Base-by-base conservation (phyloP, 208 protist genomes). In the Trypanosoma avium region DNA sequence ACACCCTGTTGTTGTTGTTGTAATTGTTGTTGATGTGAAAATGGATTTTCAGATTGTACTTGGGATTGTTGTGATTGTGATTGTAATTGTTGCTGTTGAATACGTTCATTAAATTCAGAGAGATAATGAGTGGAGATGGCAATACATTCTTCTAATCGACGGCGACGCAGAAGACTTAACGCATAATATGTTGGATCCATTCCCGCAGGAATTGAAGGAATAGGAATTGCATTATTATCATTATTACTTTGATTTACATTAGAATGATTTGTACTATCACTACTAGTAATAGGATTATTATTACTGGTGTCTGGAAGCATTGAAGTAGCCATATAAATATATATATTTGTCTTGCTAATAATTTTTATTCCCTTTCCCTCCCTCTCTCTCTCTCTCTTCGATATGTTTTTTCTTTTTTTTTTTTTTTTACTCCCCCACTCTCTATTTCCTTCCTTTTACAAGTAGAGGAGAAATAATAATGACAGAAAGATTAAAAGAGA, bases 171-270 rank as follows among this genome's bases (percentile, higher is more conserved):
- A 21, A 94, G 86, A 40, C 73, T 88, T 38, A 98, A 65, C 10
- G 95, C 90, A 50, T 96, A 90, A 69, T 90, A 96, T 22, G 87
- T 76, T 13, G 92, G 89, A 73, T 98, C 92, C 75, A 98, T 90
- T 2, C 84, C 86, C 0, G 61, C 49, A 0, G 89, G 86, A 32
- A 92, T 13, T 12, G 12, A 3, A 3, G 55, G 47, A 3, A 22
- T n/a, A 24, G 19, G 36, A 3, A 13, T 26, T 24, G 22, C 7
- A 9, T 7, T 30, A 52, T 13, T 27, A 29, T 7, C 17, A 42
- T 43, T 57, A 9, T 3, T 27, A 38, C 5, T 49, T 2, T 24
- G 10, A 50, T 10, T 50, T 26, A 5, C n/a, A 48, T 48, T 24
- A 26, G 15, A 13, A 38, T 4, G 33, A 38, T 13, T 38, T 13